Conservation (phyloP, 495 filamentous ascomycete genomes). For the Neurospora terricola region DNA sequence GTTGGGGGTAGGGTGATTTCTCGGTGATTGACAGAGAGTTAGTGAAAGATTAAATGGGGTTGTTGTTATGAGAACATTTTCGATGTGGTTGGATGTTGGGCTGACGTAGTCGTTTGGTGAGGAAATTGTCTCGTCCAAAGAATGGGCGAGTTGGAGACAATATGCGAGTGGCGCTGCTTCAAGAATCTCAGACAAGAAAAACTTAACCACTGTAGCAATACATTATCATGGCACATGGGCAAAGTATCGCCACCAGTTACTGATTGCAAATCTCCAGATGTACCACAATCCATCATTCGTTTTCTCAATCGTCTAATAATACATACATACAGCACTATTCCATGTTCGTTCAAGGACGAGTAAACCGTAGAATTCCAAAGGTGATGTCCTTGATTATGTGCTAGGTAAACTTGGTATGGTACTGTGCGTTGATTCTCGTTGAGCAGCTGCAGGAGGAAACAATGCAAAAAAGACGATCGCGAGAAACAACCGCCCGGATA, state of each 20-base stretch:
- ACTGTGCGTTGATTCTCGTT: not conserved
- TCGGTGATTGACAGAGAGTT: not conserved
- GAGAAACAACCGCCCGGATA: not conserved
- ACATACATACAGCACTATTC: not conserved
- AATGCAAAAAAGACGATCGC: not conserved
- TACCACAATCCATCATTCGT: not conserved
- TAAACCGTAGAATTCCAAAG: not conserved
- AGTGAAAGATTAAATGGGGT: not conserved
- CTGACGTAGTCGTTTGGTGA: not conserved
- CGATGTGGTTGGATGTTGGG: not conserved
- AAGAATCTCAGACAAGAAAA: not conserved
- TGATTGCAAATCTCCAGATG: not conserved
- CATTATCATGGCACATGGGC: not conserved
- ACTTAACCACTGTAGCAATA: not conserved
- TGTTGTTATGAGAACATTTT: not conserved
- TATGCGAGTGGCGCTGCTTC: not conserved
- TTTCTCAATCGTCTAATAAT: not conserved
- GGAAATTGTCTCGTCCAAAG: not conserved
- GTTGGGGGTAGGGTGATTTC: not conserved
- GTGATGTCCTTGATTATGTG: not conserved
- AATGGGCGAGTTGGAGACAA: not conserved
- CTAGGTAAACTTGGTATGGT: not conserved
- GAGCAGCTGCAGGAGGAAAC: not conserved
- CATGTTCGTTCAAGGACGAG: not conserved
- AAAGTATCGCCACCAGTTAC: not conserved